Conservation (phyloP, 148 eudicot genomes). For the Rhododendron ferrugineum region DNA sequence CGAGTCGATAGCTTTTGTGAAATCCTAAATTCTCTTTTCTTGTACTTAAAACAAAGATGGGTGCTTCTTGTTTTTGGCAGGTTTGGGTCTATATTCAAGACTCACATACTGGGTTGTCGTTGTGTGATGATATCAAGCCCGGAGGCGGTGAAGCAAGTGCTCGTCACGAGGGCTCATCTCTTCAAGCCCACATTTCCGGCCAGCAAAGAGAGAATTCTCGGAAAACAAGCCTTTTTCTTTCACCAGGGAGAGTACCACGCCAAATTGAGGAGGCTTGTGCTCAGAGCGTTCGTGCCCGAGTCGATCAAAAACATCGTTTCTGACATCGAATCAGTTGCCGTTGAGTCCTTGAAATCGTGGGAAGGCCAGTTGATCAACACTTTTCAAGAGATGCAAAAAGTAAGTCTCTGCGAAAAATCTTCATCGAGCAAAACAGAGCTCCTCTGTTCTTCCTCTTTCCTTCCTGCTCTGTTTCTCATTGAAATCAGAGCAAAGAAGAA, state of each 20-base stretch:
- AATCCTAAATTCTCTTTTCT: too few species aligned
- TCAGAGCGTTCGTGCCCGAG: constrained; percentile 67
- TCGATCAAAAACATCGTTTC: constrained; percentile 47
- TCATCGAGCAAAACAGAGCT: constrained; percentile 28
- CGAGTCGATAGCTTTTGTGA: too few species aligned
- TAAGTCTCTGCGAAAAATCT: constrained; percentile 9
- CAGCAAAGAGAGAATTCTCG: constrained; percentile 90
- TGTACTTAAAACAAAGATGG: background rate
- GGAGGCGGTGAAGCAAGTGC: constrained; percentile 70
- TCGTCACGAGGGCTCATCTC: constrained; percentile 57
- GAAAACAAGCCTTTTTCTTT: constrained; percentile 88
- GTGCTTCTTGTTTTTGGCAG: constrained; percentile 26
- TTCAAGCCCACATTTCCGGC: constrained; percentile 98
- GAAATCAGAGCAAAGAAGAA: background rate
- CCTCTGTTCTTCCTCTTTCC: background rate
- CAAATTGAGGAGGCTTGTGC: constrained; percentile 64
- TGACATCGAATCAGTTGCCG: constrained; percentile 58
- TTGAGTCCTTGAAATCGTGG: constrained; percentile 35
- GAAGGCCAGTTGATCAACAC: constrained; percentile 57
- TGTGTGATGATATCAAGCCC: constrained; percentile 93
- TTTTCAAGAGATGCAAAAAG: constrained; percentile 85
- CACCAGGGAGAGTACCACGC: constrained; percentile 85
- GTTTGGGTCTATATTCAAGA: constrained; percentile 82
- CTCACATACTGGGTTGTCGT: constrained; percentile 77
- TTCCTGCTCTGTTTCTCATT: constrained; percentile 21